phyloP scores from a whole-genome alignment of 805 yeast genomes.

The Candida dajiaensis region DNA sequence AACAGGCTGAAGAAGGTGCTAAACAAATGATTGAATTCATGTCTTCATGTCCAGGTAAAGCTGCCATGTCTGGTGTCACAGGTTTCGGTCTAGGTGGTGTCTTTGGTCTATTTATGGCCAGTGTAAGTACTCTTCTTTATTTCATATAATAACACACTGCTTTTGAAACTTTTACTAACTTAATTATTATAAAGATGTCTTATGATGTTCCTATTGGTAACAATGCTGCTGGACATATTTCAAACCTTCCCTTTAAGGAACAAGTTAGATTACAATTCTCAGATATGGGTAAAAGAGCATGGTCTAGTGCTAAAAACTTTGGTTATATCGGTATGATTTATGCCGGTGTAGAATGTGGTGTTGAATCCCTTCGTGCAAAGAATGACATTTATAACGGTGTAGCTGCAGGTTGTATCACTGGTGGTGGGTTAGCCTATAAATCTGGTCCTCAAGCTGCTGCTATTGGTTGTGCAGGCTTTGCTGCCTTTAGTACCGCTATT shows the following conservation, averaged over 20 bases:
- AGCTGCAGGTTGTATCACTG: constrained; percentile 92
- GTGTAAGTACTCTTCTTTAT: no score
- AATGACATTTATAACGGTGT: constrained; percentile 90
- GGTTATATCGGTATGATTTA: constrained; percentile 90
- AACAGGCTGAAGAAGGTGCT: constrained; percentile 91
- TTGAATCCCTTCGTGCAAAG: constrained; percentile 82
- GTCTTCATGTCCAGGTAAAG: constrained; percentile 94
- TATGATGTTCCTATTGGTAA: constrained; percentile 74
- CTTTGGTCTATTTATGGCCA: constrained; percentile 91
- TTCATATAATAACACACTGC: no score
- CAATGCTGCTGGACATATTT: constrained; percentile 46
- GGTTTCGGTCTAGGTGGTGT: constrained; percentile 91
- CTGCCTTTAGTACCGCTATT: constrained; percentile 87
- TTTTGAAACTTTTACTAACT: no score
- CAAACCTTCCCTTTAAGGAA: constrained; percentile 85
- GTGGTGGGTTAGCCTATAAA: constrained; percentile 89
- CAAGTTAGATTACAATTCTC: constrained; percentile 87
- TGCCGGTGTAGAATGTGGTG: constrained; percentile 87
- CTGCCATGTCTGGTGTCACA: constrained; percentile 85
- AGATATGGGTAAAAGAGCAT: constrained; percentile 91
- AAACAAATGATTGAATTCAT: constrained; percentile 73
- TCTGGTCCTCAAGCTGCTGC: constrained; percentile 92
- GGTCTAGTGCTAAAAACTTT: constrained; percentile 85
- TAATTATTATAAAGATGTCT: constrained; percentile 48
- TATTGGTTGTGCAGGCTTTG: constrained; percentile 96